A percentile compares a stretch with the other conserved stretches of the same genome.
Conservation (phyloP, 805 yeast species). For the Pichia gijzeniarum region DNA sequence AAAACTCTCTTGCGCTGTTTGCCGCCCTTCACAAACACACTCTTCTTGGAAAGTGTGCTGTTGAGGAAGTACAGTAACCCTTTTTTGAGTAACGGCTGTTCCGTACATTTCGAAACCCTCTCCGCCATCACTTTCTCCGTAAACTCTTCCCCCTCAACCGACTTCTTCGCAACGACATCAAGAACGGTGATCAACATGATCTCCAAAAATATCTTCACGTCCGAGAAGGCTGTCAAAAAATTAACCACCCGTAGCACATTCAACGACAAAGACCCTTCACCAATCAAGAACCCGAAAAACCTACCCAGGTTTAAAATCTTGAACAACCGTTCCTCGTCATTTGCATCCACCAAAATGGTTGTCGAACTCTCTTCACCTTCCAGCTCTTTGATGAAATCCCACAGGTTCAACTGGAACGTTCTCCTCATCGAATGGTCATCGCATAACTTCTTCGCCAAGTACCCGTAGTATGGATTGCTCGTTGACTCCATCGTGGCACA, state of each 20-base stretch:
- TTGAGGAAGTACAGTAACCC: slow-evolving; percentile 62
- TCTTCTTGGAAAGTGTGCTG: slow-evolving; percentile 35
- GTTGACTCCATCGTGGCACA: slow-evolving; percentile 78
- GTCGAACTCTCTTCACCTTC: slow-evolving; percentile 41
- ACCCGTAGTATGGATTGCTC: slow-evolving; percentile 86
- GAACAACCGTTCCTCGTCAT: slow-evolving; percentile 52
- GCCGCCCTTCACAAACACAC: slow-evolving; percentile 46
- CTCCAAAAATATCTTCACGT: slow-evolving; percentile 65
- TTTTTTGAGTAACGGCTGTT: slow-evolving; percentile 49
- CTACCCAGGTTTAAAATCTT: slow-evolving; percentile 69
- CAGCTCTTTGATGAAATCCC: slow-evolving; percentile 76
- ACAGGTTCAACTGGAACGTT: slow-evolving; percentile 79
- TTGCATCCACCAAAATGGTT: slow-evolving; percentile 34
- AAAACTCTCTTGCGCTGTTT: slow-evolving; percentile 50
- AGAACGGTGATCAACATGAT: slow-evolving; percentile 62
- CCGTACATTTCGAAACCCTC: slow-evolving; percentile 45
- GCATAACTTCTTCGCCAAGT: slow-evolving; percentile 72
- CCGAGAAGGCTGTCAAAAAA: slow-evolving; percentile 57
- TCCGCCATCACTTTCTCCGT: slow-evolving; percentile 29
- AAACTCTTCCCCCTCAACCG: slow-evolving; percentile 40
- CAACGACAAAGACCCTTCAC: slow-evolving; percentile 67
- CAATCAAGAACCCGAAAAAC: slow-evolving; percentile 69
- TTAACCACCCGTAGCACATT: slow-evolving; percentile 70
- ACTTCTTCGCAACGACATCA: slow-evolving; percentile 56
- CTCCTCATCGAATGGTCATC: slow-evolving; percentile 69